Percentiles rank a stretch among this genome's conserved stretches.
Evolutionary conservation across 257 asterid genomes (phyloP).

Genomic region (Paulownia fortunei): DNA sequence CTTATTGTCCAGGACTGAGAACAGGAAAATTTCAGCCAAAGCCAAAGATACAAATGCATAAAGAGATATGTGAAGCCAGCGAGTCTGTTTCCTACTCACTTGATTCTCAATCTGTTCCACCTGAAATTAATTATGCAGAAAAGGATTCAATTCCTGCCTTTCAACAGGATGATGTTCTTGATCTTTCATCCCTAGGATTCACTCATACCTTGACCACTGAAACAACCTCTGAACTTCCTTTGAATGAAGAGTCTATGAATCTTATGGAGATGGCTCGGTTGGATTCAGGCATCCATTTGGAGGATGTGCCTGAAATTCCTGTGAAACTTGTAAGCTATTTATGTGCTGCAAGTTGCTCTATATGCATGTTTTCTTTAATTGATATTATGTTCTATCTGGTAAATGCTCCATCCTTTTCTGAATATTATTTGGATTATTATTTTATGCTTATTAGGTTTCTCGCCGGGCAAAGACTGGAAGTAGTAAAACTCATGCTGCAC

Average conservation of each 20-base stretch:
- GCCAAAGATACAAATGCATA: conserved; percentile 47
- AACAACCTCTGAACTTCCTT: conserved; percentile 46
- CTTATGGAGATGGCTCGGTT: conserved; percentile 39
- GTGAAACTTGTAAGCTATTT: conserved; percentile 54
- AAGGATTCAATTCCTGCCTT: conserved; percentile 41
- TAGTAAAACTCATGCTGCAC: conserved; percentile 23
- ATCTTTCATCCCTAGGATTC: conserved; percentile 56
- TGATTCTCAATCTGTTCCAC: conserved; percentile 37
- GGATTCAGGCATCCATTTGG: conserved; percentile 44
- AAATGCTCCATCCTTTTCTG: conserved; percentile 21
- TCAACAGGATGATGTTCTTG: conserved; percentile 51
- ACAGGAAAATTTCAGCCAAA: conserved; percentile 58
- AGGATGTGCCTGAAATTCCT: conserved; percentile 50
- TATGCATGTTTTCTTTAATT: not conserved
- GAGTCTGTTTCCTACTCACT: conserved; percentile 37
- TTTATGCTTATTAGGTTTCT: conserved; percentile 48
- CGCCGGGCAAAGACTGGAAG: conserved; percentile 59
- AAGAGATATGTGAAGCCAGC: conserved; percentile 32
- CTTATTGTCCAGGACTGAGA: conserved; percentile 47
- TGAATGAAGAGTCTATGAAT: conserved; percentile 47
- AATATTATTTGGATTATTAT: conserved; percentile 5
- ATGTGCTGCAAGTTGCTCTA: conserved; percentile 10
- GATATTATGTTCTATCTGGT: not conserved
- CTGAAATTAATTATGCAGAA: conserved; percentile 43
- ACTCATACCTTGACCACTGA: conserved; percentile 42